Conservation (phyloP, 2,329 filamentous ascomycete species). For the Phyllosticta paracitricarpa region DNA sequence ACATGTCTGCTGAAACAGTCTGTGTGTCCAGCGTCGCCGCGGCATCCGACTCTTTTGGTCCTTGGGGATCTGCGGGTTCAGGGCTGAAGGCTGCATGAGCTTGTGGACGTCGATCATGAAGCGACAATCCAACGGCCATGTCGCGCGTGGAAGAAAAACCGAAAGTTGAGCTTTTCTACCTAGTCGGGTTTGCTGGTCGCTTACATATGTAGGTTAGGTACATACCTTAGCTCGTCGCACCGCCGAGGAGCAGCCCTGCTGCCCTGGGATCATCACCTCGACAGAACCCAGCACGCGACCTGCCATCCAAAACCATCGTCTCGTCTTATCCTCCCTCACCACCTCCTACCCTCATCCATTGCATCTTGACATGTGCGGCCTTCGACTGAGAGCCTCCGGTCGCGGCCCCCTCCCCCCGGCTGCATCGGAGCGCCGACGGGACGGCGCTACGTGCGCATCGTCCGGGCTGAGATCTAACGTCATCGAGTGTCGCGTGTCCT, state of each 20-base stretch:
- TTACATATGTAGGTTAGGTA: too few relatives aligned
- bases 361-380: not conserved
- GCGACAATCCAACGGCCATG: not conserved
- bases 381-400: not conserved
- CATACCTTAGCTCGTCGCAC: not conserved
- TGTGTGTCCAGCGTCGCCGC: not conserved
- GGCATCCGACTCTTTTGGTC: not conserved
- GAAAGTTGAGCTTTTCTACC: not conserved
- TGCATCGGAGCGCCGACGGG: not conserved
- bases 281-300: not conserved
- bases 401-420: not conserved
- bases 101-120: not conserved
- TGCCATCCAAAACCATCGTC: not conserved
- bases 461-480: not conserved
- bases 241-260: not conserved
- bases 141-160: not conserved
- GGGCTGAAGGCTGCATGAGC: too few relatives aligned
- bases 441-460: not conserved
- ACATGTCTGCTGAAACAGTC: not conserved
- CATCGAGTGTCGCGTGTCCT: conserved; percentile 5
- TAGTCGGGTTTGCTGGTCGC: not conserved
- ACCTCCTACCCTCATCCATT: not conserved
- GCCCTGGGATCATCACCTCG: not conserved
- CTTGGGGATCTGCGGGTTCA: too few relatives aligned
- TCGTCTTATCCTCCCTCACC: not conserved